Evolutionary conservation across 2,329 filamentous ascomycete genomes (phyloP).

Genomic region (Orbilia oligospora): DNA sequence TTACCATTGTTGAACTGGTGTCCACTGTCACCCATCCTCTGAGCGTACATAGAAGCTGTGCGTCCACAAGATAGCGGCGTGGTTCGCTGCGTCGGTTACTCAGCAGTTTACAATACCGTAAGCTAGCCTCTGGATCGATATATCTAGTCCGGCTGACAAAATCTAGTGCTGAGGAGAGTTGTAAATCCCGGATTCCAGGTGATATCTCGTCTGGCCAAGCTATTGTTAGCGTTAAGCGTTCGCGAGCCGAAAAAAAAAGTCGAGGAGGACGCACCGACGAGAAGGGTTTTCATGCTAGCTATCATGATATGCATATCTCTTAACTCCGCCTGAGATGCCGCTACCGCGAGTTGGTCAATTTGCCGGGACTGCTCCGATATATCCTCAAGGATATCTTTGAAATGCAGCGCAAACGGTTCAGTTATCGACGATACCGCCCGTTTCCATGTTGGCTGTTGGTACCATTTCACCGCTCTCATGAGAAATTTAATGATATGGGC

Average conservation of each 20-base stretch:
- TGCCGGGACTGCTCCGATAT: slow-evolving; percentile 10
- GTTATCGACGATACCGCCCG: slow-evolving; percentile 14
- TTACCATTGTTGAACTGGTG: slow-evolving; percentile 5
- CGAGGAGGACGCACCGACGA: not conserved
- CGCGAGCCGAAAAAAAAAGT: no score
- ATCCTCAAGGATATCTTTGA: slow-evolving; percentile 18
- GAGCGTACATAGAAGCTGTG: slow-evolving; percentile 2
- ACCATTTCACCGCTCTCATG: slow-evolving; percentile 6
- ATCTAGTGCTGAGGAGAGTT: not conserved
- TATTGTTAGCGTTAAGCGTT: no score
- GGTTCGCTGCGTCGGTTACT: slow-evolving; percentile 10
- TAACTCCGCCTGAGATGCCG: slow-evolving; percentile 14
- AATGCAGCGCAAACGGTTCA: not conserved
- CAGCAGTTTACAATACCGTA: slow-evolving; percentile 4
- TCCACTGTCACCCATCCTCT: not conserved
- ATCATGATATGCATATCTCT: slow-evolving; percentile 25
- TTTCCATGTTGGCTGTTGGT: slow-evolving; percentile 12
- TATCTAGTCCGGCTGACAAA: slow-evolving; percentile 9
- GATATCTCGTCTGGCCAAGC: not conserved
- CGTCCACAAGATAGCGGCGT: slow-evolving; percentile 10
- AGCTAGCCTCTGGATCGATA: slow-evolving; percentile 17
- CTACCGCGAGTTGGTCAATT: slow-evolving; percentile 11
- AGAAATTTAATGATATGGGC: slow-evolving; percentile 3
- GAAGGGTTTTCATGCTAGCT: slow-evolving; percentile 1
- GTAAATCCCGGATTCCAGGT: slow-evolving; percentile 3